phyloP scores from a whole-genome alignment of 2,329 filamentous ascomycete species.

The Xylariaceae sp. region DNA sequence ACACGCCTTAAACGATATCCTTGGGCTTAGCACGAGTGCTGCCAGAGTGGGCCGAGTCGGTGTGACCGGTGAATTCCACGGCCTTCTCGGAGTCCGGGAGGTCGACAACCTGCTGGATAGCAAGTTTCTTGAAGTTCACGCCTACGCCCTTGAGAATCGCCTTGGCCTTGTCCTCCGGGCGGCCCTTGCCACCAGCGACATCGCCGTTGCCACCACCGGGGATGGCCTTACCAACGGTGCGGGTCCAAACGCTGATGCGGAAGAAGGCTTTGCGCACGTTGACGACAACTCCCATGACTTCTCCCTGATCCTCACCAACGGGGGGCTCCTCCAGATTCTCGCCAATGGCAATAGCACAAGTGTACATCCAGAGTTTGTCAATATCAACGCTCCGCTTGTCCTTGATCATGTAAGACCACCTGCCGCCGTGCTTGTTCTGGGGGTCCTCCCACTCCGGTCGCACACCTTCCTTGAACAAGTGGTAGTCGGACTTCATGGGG shows the following conservation, averaged over 20 bases:
- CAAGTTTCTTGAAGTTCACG: conserved; percentile 70
- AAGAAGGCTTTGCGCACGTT: conserved; percentile 99
- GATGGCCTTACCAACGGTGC: conserved; percentile 83
- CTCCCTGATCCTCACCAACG: conserved; percentile 64
- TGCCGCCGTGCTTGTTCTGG: conserved; percentile 98
- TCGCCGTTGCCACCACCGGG: conserved; percentile 72
- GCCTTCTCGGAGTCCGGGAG: conserved; percentile 67
- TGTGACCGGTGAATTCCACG: conserved; percentile 96
- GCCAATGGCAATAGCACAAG: conserved; percentile 94
- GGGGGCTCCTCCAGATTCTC: conserved; percentile 97
- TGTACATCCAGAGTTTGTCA: conserved; percentile 93
- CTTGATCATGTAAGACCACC: conserved; percentile 98
- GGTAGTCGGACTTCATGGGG: conserved; percentile 97
- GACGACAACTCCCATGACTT: conserved; percentile 98
- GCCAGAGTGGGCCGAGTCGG: conserved; percentile 86
- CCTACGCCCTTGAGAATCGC: conserved; percentile 84
- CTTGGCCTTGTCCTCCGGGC: conserved; percentile 76
- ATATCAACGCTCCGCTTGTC: conserved; percentile 90
- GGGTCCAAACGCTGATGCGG: conserved; percentile 96
- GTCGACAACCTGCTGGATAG: conserved; percentile 63
- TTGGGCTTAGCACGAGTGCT: conserved; percentile 96
- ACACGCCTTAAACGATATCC: conserved; percentile 66
- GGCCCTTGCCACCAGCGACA: conserved; percentile 72
- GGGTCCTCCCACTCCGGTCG: conserved; percentile 98
- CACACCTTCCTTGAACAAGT: conserved; percentile 97